Conservation (phyloP, 2,329 filamentous ascomycete species). For the Elsinoe perseae region DNA sequence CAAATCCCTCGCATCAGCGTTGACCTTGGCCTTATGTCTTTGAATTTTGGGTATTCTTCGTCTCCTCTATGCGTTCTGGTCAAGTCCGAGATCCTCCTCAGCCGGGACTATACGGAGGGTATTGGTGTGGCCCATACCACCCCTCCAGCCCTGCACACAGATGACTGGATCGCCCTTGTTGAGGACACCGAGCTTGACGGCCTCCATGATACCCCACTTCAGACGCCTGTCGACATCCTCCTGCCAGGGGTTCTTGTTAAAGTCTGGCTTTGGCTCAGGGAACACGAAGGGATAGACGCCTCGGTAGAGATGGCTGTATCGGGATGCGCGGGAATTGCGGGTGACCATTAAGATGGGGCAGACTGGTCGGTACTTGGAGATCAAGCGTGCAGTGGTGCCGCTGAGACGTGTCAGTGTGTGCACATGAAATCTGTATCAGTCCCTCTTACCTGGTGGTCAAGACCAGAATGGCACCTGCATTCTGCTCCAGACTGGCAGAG, state of each 20-base stretch:
- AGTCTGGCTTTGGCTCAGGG: slow-evolving; percentile 88
- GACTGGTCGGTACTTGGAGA: slow-evolving; percentile 97
- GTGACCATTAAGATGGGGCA: slow-evolving; percentile 99
- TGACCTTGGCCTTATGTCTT: not conserved
- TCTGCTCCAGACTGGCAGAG: slow-evolving; percentile 88
- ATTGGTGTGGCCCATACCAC: slow-evolving; percentile 87
- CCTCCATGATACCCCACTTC: slow-evolving; percentile 90
- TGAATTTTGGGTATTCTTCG: not conserved
- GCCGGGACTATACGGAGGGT: slow-evolving; percentile 52
- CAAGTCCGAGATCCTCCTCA: slow-evolving; percentile 43
- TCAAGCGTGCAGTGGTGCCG: slow-evolving; percentile 84
- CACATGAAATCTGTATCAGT: not conserved
- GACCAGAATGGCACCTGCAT: slow-evolving; percentile 91
- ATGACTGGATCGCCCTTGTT: slow-evolving; percentile 66
- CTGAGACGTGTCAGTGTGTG: slow-evolving; percentile 35
- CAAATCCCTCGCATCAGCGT: not conserved
- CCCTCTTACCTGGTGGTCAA: slow-evolving; percentile 72
- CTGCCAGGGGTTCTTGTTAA: slow-evolving; percentile 89
- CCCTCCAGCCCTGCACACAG: slow-evolving; percentile 85
- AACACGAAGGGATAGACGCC: slow-evolving; percentile 98
- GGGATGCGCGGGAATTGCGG: slow-evolving; percentile 70
- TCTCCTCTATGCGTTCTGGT: slow-evolving; percentile 37
- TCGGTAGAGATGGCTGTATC: slow-evolving; percentile 92
- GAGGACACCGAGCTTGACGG: slow-evolving; percentile 72
- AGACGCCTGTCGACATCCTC: slow-evolving; percentile 96